Base-by-base conservation (phyloP, 129 eudicot genomes). In the Tanacetum coccineum region DNA sequence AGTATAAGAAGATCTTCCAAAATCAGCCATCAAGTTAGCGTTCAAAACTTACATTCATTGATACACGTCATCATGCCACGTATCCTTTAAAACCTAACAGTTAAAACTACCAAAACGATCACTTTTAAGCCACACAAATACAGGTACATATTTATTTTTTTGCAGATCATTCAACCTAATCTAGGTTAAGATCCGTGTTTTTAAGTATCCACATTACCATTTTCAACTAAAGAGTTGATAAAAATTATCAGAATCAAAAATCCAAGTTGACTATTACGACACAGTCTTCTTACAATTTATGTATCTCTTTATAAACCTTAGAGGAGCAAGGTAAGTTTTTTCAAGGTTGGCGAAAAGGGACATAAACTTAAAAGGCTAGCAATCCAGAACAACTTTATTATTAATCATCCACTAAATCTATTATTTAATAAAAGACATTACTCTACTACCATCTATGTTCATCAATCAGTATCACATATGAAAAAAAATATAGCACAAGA, bases 211-310 rank as follows among this genome's bases (percentile, higher is more conserved):
- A 15, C 19, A 54, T 44, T 57, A 70, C 56, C 74, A 44, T 55
- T 42, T 55, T 22, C 64, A 69, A 25, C 20, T 70, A 68, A 68
- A 6, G n/a, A n/a, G n/a, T n/a, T n/a, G n/a, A n/a, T n/a, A 59
- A 9, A 45, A 9, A 42, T 58, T 47, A 48, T 48, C 14, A 49
- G 14, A 47, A 59, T 49, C 47, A 32, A 15, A 46, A 47, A 17
- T 30, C 68, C 60, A 26, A 30, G 49, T 59, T n/a, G 48, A 59
- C 54, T 58, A 70, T 45, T 15, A 70, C 13, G 10, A 47, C 25
- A 26, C 58, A 45, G 25, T 19, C 53, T 39, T 62, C 42, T 20
- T 47, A 32, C 45, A 59, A 3, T 59, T 17, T 20, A 54, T 18
- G 51, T 28, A 26, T 60, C 39, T 32, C 57, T 46, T 69, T 69